Percentiles rank a stretch among this genome's conserved stretches.
phyloP scores from a whole-genome alignment of 306 rosid genomes.

The Medicago ruthenica region DNA sequence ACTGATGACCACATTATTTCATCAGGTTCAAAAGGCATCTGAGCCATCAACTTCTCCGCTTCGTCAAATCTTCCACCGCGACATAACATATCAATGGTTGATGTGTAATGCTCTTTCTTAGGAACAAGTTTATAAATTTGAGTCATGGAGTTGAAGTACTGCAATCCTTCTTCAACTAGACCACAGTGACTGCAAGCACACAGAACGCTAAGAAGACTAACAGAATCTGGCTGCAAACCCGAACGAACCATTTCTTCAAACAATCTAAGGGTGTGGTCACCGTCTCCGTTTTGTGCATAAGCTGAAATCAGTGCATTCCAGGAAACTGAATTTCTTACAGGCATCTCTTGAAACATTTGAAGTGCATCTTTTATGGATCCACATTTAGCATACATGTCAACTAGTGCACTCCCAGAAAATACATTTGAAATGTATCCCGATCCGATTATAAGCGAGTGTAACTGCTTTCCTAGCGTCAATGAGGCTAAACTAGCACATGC shows the following conservation, averaged over 20 bases:
- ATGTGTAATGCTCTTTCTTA: conserved; percentile 77
- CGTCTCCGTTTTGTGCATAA: conserved; percentile 82
- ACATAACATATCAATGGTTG: conserved; percentile 79
- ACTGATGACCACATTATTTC: conserved; percentile 87
- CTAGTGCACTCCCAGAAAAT: conserved; percentile 83
- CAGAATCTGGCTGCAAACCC: conserved; percentile 77
- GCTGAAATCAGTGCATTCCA: conserved; percentile 94
- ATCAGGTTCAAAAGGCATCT: conserved; percentile 84
- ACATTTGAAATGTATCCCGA: conserved; percentile 79
- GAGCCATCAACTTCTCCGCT: conserved; percentile 74
- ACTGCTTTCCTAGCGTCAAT: conserved; percentile 71
- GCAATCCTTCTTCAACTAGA: conserved; percentile 77
- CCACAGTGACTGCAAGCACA: conserved; percentile 93
- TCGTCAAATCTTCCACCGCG: conserved; percentile 71
- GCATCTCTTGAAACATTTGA: conserved; percentile 79
- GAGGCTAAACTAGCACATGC: conserved; percentile 80
- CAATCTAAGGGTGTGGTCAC: conserved; percentile 59
- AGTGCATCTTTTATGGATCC: conserved; percentile 80
- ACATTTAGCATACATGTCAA: conserved; percentile 96
- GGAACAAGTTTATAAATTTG: conserved; percentile 59
- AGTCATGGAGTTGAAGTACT: conserved; percentile 68
- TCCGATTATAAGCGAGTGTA: conserved; percentile 63
- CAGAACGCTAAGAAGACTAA: conserved; percentile 78
- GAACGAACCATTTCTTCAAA: conserved; percentile 76
- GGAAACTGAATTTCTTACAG: conserved; percentile 72